Base-by-base conservation (phyloP, 371 early-diverging fungal genomes). In the Mucor mucedo region DNA sequence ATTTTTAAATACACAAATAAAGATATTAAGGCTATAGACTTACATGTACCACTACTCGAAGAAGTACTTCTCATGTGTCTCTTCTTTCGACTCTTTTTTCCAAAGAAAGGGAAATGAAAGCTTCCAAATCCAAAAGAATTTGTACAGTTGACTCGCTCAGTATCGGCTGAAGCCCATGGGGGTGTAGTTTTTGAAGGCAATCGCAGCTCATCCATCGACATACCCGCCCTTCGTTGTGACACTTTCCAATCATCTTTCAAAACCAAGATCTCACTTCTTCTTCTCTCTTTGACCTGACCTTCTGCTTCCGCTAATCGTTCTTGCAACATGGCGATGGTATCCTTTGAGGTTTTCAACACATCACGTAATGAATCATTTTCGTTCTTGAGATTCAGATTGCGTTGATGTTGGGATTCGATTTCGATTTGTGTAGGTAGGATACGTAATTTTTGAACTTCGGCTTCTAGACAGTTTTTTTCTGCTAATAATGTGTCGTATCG, bases 331-430 rank as follows among this genome's bases (percentile, higher is more conserved):
- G 68, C 56, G 39, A 74, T 74, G 4, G 74, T 74, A 9, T 74
- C 71, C 48, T 62, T 71, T 10, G 74, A 74, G 27, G 68, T 74
- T 8, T 62, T 61, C 33, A 74, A 54, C 5, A 74, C 52, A 32
- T 68, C 62, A 42, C 74, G 35, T 14, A 74, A 32, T 4, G 68
- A 65, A 27, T 64, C 65, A n/a, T 74, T 74, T 42, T 74, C 74
- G 27, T 65, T 41, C 21, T 65, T 68, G 4, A 65, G 10, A n/a
- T 65, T 14, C 10, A 35, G 35, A 6, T 58, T 62, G 27, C 66
- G 60, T 16, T 66, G 52, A 9, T 50, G 41, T 11, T 58, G 44
- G 14, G 48, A 52, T 44, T 70, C 63, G 21, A 21, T 29, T 16
- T 70, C 66, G 45, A 70, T 45, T 30, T 56, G 63, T 13, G 21